Evolutionary conservation across 495 filamentous ascomycete genomes (phyloP).

Genomic region (Aspergillus panamensis): DNA sequence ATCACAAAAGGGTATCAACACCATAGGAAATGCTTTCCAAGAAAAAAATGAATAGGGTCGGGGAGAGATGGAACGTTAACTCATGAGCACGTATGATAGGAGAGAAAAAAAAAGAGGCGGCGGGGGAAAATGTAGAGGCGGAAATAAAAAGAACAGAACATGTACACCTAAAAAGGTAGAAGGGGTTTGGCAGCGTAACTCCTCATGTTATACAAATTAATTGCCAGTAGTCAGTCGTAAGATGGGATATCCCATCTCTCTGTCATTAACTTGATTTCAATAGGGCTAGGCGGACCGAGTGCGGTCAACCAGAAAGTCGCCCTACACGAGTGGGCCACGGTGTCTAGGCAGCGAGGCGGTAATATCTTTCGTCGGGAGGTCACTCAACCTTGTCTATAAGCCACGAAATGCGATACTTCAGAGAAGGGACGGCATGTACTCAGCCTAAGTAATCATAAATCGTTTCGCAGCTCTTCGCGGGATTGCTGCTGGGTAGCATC

Average conservation of each 20-base stretch:
- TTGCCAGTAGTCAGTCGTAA: slow-evolving; percentile 6
- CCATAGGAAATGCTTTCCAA: slow-evolving; percentile 46
- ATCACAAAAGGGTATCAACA: slow-evolving; percentile 48
- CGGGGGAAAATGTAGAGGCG: not conserved
- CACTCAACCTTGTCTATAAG: not conserved
- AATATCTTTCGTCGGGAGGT: too few relatives aligned
- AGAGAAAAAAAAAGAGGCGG: not conserved
- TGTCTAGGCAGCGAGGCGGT: too few relatives aligned
- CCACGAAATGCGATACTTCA: not conserved
- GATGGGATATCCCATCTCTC: slow-evolving; percentile 4
- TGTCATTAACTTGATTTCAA: too few relatives aligned
- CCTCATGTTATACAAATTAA: slow-evolving; percentile 26
- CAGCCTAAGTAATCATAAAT: slow-evolving; percentile 24
- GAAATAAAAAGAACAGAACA: slow-evolving; percentile 17
- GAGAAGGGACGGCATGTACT: not conserved
- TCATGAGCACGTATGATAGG: slow-evolving; percentile 34
- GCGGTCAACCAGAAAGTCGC: too few relatives aligned
- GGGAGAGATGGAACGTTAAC: slow-evolving; percentile 23
- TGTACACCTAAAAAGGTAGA: slow-evolving; percentile 29
- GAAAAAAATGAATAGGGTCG: slow-evolving; percentile 13
- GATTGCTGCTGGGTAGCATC: slow-evolving; percentile 39
- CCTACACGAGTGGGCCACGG: too few relatives aligned
- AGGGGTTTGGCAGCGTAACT: slow-evolving; percentile 9
- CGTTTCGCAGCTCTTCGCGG: slow-evolving; percentile 39
- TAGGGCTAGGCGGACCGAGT: too few relatives aligned